Evolutionary conservation across 2,329 filamentous ascomycete species (phyloP).

Genomic region (Penicillium hordei): DNA sequence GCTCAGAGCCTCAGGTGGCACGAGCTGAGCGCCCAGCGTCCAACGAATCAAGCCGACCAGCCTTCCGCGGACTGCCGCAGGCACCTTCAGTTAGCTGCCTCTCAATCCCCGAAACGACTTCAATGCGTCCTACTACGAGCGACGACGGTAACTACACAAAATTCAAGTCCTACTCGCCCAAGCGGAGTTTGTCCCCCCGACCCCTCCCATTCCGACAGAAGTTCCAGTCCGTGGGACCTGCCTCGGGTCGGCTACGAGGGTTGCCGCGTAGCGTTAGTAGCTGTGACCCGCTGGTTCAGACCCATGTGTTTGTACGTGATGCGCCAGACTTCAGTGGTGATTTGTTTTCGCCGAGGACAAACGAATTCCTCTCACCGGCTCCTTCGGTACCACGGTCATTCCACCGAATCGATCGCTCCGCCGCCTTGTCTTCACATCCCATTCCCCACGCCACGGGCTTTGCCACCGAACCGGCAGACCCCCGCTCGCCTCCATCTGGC

Average conservation of each 20-base stretch:
- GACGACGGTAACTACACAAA: conserved; percentile 25
- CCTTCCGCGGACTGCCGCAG: conserved; percentile 26
- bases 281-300: conserved; percentile 32
- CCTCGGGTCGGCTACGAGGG: conserved; percentile 16
- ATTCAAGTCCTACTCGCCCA: conserved; percentile 29
- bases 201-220: conserved; percentile 42
- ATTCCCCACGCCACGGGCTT: conserved; percentile 17
- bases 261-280: conserved; percentile 26
- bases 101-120: conserved; percentile 26
- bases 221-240: conserved; percentile 31
- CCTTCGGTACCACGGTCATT: conserved; percentile 39
- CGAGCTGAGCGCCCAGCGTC: conserved; percentile 17
- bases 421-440: conserved; percentile 9
- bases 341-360: conserved; percentile 48
- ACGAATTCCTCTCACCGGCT: conserved; percentile 43
- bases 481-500: conserved; percentile 42
- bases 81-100: conserved; percentile 27
- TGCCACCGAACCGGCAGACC: conserved; percentile 33
- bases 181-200: conserved; percentile 36
- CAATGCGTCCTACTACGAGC: conserved; percentile 28
- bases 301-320: conserved; percentile 42
- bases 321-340: conserved; percentile 36
- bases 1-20: conserved; percentile 33
- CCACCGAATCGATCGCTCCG: conserved; percentile 35
- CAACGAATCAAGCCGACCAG: conserved; percentile 18